Percentiles rank a stretch among this genome's conserved stretches.
These are phyloP conservation scores for Dryas octopetala DNA, from an alignment of 306 rosid species.

Conservation along the genomic window DNA sequence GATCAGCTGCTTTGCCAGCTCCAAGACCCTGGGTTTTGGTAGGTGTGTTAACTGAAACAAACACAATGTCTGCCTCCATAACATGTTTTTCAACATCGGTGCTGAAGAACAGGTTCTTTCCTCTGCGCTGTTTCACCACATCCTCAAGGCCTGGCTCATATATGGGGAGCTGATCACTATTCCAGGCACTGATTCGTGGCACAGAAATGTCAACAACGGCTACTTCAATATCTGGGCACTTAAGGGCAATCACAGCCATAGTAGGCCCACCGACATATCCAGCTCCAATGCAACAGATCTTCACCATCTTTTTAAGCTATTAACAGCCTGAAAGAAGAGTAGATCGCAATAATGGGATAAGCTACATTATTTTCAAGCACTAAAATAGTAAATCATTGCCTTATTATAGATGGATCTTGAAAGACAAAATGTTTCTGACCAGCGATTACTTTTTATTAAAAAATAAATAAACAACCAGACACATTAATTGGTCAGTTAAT, in stretches of 20 bases:
- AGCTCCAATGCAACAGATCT: constrained; percentile 95
- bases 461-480: background rate
- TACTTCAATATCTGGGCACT: constrained; percentile 42
- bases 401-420: background rate
- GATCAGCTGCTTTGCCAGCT: constrained; percentile 94
- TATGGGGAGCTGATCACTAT: constrained; percentile 39
- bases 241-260: constrained; percentile 73
- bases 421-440: background rate
- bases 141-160: constrained; percentile 43
- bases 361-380: background rate
- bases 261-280: constrained; percentile 97
- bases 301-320: constrained; percentile 62
- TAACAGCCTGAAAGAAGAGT: constrained; percentile 32
- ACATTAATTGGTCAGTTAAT: background rate
- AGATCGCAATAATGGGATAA: constrained; percentile 9
- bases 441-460: background rate
- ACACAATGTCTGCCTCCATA: constrained; percentile 74
- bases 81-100: constrained; percentile 78
- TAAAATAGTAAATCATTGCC: background rate
- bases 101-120: constrained; percentile 40
- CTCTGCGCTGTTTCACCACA: constrained; percentile 41
- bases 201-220: constrained; percentile 42
- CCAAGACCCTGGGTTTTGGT: constrained; percentile 92
- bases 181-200: constrained; percentile 38
- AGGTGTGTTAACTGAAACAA: constrained; percentile 93